Base-by-base conservation (phyloP, 177 flowering plant species). In the Tripterygium wilfordii region DNA sequence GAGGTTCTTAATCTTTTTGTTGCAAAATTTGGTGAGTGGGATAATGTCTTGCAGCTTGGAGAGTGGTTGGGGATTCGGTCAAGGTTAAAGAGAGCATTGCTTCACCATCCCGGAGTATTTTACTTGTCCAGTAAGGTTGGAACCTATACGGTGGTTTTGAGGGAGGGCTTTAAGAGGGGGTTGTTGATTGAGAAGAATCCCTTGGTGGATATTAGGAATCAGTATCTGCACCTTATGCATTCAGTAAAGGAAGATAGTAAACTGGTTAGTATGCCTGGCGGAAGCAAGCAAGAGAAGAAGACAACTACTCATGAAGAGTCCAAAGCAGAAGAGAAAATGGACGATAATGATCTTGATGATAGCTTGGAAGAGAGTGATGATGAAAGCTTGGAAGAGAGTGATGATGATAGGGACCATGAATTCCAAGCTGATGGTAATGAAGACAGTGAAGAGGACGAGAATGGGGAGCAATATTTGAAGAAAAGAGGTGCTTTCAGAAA, bases 91-190 rank as follows among this genome's bases (percentile, higher is more conserved):
- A 80, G 78, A 58, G 94, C 85, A 6, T 43, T 92, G 63, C 54
- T 73, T 39, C 65, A 77, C 23, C 82, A 80, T 51, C 95, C 97
- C 0, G 97, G 96, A 0, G 84, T 92, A 12, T 88, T 92, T 59
- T 92, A 92, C 36, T 10, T 81, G 35, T 89, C 97, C 1, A 75
- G 74, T 58, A 92, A 84, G 76, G 63, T 66, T 33, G 68, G 80
- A 40, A 82, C 83, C 0, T 68, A 77, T 53, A 89, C 97, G 17
- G 82, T 86, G 39, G 83, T 92, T 41, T 67, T 92, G 54, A 82
- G 76, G 62, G 99, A 89, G 54, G 97, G 60, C 6, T 92, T 68
- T 51, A 80, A 72, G 62, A 83, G 95, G 59, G 85, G 80, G 23
- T 16, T 71, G 18, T 49, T 89, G 71, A 29, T 77, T 39, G 79